Conservation (phyloP, 129 eudicot genomes). For the Gnaphalium uliginosum region DNA sequence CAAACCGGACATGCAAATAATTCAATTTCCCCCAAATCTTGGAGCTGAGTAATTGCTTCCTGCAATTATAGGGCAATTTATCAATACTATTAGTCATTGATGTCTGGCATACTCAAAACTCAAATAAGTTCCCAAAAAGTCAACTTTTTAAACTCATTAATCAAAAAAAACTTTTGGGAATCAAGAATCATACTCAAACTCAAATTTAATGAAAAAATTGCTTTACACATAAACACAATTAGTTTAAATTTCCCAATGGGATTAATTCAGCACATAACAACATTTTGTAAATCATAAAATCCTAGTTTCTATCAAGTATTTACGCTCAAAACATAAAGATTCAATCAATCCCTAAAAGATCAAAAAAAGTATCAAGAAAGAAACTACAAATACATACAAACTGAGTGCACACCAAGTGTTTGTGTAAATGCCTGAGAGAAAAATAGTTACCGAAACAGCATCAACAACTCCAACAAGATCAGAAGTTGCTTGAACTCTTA, state of each 20-base stretch:
- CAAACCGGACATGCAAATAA: conserved; percentile 88
- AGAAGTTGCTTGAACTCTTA: conserved; percentile 49
- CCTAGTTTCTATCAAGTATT: neutral
- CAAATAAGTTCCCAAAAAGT: neutral
- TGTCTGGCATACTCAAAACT: neutral
- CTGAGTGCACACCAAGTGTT: conserved; percentile 8
- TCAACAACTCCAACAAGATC: conserved; percentile 50
- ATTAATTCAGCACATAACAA: neutral
- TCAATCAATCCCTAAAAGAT: conserved; percentile 16
- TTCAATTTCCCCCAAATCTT: conserved; percentile 45
- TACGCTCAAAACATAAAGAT: neutral
- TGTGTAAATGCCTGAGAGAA: conserved; percentile 2
- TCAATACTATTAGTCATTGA: neutral
- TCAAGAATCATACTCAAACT: too few species aligned
- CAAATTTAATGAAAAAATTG: too few species aligned
- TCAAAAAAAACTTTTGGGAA: too few species aligned
- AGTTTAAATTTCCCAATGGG: neutral
- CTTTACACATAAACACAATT: too few species aligned
- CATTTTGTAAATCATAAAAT: neutral
- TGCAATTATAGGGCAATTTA: conserved; percentile 27
- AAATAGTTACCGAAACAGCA: conserved; percentile 41
- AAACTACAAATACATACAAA: neutral
- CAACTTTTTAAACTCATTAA: too few species aligned
- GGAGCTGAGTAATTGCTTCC: conserved; percentile 44
- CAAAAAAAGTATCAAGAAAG: conserved; percentile 18